Evolutionary conservation across 805 yeast species (phyloP), one percentile per base, ranked within the genome.

Genomic region (Nakazawaea pomicola): DNA sequence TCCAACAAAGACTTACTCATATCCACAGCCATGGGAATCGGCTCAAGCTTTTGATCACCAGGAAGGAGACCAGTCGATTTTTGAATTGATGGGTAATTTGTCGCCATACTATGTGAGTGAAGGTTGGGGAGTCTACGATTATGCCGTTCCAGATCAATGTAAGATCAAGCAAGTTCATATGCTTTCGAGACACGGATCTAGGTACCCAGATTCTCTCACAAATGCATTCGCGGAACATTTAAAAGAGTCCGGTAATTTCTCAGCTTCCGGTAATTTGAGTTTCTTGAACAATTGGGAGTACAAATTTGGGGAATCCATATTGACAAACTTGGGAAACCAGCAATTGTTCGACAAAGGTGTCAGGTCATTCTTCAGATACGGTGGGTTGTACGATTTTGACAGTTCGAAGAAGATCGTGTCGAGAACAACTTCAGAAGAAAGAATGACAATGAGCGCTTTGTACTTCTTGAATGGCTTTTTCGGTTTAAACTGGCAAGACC

Each of bases 381-480:
- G 51, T 33, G 40, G 40, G n/a, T 36, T 49, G 14, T 47, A 33
- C 31, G 47, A 49, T 37, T 46, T 33, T 17, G 30, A 20, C 3
- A 18, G 30, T 10, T 12, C 46, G 8, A 28, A 35, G 21, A 49
- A 49, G 25, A 35, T 48, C 12, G 49, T 49, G n/a, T 48, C 46
- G 9, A 41, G 53, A 36, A 45, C 74, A 21, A 60, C 75, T 19
- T 68, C 67, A 47, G 70, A 75, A 23, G 66, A 64, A 19, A 64
- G 81, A 51, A 70, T 71, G 40, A 66, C 65, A 41, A 68, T 65
- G 44, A 67, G 76, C 28, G 64, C 78, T 15, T 53, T 57, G 29
- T 64, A 65, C 51, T 74, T 71, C 48, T 66, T 70, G 21, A 61
- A 70, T 45, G 78, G 76, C 0, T 76, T 75, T 54, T 60, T 70